Evolutionary conservation across 306 rosid genomes (phyloP).

Genomic region (cucumber (Cucumis sativus)): Cucumber_9930_V3 NC_026659.2:1982001-1982500

Average conservation of each 20-base stretch:
- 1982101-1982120: slow-evolving; percentile 15
- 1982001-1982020: slow-evolving; percentile 38
- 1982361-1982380: not conserved
- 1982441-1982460: not conserved
- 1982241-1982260: slow-evolving; percentile 11
- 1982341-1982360: slow-evolving; percentile 5
- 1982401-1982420: not conserved
- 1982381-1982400: not conserved
- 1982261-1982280: slow-evolving; percentile 21
- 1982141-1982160: not conserved
- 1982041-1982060: slow-evolving; percentile 15
- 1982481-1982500: not conserved
- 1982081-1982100: slow-evolving; percentile 19
- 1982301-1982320: slow-evolving; percentile 16
- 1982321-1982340: slow-evolving; percentile 18
- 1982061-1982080: slow-evolving; percentile 27
- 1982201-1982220: not conserved
- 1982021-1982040: slow-evolving; percentile 20
- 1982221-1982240: not conserved
- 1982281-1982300: slow-evolving; percentile 13
- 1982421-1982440: not conserved
- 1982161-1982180: not conserved
- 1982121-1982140: slow-evolving; percentile 18
- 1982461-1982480: not conserved
- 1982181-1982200: not conserved